A percentile compares a stretch with the other conserved stretches of the same genome.
Evolutionary conservation across 257 asterid genomes (phyloP).

Genomic region (Verbascum thapsus): DNA sequence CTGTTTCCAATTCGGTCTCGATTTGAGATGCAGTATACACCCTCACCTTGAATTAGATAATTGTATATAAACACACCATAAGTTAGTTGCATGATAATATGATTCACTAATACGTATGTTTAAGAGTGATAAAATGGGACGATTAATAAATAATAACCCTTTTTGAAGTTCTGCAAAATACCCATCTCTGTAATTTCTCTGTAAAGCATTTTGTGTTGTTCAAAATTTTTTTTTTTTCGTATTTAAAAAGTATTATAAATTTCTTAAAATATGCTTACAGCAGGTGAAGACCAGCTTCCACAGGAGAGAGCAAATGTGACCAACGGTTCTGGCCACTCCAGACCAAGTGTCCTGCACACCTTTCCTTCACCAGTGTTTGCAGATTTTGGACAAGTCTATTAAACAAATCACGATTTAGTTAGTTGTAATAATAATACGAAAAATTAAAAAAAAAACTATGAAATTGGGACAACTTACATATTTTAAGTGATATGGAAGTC

Average conservation of each 20-base stretch:
- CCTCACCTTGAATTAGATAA: conserved; percentile 53
- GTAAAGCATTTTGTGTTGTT: no score
- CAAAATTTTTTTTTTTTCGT: no score
- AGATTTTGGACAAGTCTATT: conserved; percentile 63
- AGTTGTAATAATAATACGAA: no score
- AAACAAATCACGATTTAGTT: conserved; percentile 20
- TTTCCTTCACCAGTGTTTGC: conserved; percentile 54
- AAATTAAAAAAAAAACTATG: background rate
- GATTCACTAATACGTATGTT: no score
- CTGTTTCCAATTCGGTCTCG: conserved; percentile 67
- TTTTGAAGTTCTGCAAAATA: no score
- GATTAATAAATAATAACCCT: background rate
- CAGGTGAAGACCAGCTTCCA: conserved; percentile 95
- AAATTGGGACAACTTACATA: conserved; percentile 47
- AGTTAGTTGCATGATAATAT: background rate
- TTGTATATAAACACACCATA: background rate
- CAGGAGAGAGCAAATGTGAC: conserved; percentile 89
- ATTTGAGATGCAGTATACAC: conserved; percentile 70
- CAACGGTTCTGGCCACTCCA: conserved; percentile 90
- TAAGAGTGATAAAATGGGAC: background rate
- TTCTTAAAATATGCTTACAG: conserved; percentile 60
- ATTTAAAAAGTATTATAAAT: no score
- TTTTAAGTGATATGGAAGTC: conserved; percentile 82
- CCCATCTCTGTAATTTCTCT: no score
- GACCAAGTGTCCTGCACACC: conserved; percentile 50